Percentiles rank a stretch among this genome's conserved stretches.
Evolutionary conservation across 2,329 filamentous ascomycete species (phyloP).

Genomic region (Pseudocercospora pini-densiflorae): DNA sequence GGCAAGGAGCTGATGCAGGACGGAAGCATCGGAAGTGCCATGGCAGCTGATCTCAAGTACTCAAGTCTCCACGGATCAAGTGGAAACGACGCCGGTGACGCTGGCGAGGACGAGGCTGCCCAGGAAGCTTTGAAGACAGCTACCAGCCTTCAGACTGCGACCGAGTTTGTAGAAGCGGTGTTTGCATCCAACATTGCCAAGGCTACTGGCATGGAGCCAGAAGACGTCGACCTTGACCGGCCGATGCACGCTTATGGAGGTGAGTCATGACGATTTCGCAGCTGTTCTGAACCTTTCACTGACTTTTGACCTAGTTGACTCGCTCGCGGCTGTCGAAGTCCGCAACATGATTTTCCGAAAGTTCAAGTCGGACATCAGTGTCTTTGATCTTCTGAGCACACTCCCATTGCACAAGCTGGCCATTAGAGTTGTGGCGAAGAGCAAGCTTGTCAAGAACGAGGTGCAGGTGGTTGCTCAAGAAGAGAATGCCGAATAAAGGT

Average conservation of each 20-base stretch:
- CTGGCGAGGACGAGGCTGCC: slow-evolving; percentile 2
- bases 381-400: slow-evolving; percentile 18
- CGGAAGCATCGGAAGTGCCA: slow-evolving; percentile 7
- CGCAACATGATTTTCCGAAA: slow-evolving; percentile 12
- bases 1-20: slow-evolving; percentile 14
- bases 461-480: neutral
- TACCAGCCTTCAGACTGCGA: neutral
- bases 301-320: slow-evolving; percentile 6
- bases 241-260: slow-evolving; percentile 10
- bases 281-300: neutral
- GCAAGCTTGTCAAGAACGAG: slow-evolving; percentile 9
- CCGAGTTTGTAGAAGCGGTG: neutral
- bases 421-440: slow-evolving; percentile 3
- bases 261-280: neutral
- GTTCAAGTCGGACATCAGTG: slow-evolving; percentile 8
- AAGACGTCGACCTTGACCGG: slow-evolving; percentile 11
- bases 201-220: slow-evolving; percentile 10
- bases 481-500: neutral
- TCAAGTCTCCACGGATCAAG: slow-evolving; percentile 6
- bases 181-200: slow-evolving; percentile 4
- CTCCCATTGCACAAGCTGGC: slow-evolving; percentile 8
- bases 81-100: neutral
- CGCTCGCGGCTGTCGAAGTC: slow-evolving; percentile 15
- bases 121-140: slow-evolving; percentile 1
- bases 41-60: slow-evolving; percentile 8